Conservation (phyloP, 345 rosid species). For the Citrus reticulata region DNA sequence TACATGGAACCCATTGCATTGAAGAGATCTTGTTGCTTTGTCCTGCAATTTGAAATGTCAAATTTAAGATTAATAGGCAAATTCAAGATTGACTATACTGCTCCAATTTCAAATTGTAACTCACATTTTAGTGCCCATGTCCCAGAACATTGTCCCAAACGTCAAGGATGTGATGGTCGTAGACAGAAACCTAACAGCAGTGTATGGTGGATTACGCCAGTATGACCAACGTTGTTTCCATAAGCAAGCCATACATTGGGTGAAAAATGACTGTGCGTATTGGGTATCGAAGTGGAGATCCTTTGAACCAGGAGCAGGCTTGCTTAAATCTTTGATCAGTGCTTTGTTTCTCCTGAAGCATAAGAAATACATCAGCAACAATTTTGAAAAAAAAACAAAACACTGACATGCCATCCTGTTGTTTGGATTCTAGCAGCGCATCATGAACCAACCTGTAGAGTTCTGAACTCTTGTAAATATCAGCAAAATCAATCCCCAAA, state of each 20-base stretch:
- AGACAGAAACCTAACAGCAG: slow-evolving; percentile 37
- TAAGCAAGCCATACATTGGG: slow-evolving; percentile 38
- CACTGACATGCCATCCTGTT: neutral
- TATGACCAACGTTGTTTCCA: slow-evolving; percentile 52
- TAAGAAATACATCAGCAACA: neutral
- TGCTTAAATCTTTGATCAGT: slow-evolving; percentile 29
- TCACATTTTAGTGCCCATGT: slow-evolving; percentile 39
- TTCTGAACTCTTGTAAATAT: slow-evolving; percentile 38
- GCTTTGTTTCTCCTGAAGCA: slow-evolving; percentile 40
- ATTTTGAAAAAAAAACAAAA: neutral
- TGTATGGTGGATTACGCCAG: slow-evolving; percentile 46
- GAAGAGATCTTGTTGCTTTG: neutral
- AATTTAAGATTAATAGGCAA: neutral
- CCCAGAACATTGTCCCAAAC: slow-evolving; percentile 44
- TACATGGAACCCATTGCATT: neutral
- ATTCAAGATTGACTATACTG: neutral
- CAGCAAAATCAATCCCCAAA: slow-evolving; percentile 38
- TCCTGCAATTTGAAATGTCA: neutral
- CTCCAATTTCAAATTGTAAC: neutral
- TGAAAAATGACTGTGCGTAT: slow-evolving; percentile 29
- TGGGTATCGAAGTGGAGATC: slow-evolving; percentile 32
- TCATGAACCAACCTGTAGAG: slow-evolving; percentile 30
- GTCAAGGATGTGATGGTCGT: slow-evolving; percentile 31
- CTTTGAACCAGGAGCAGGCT: slow-evolving; percentile 28
- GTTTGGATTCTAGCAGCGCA: neutral